Conservation (phyloP, 1,284 basidiomycete species). For the Moesziomyces parantarcticus region DNA sequence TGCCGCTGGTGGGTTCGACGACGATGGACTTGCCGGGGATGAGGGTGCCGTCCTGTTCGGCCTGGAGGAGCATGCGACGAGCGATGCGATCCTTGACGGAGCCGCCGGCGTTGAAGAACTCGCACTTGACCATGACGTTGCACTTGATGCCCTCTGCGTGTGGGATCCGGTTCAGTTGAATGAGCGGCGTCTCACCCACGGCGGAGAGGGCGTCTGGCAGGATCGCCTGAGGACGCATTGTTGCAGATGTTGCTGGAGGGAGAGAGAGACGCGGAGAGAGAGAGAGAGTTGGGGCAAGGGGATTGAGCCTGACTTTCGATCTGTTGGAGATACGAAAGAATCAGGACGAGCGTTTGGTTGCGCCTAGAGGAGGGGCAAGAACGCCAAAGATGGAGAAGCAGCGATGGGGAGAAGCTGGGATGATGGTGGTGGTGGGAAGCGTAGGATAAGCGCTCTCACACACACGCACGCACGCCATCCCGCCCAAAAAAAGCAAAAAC, state of each 20-base stretch:
- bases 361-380: constrained; percentile 37
- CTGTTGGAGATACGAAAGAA: constrained; percentile 53
- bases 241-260: constrained; percentile 2
- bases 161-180: constrained; percentile 85
- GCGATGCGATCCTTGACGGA: constrained; percentile 93
- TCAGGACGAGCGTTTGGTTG: constrained; percentile 40
- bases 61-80: constrained; percentile 88
- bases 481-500: too few relatives aligned
- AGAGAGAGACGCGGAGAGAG: constrained; percentile 5
- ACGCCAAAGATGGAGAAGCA: constrained; percentile 14
- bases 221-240: constrained; percentile 50
- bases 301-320: constrained; percentile 43
- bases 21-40: constrained; percentile 89
- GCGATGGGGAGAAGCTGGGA: constrained; percentile 8
- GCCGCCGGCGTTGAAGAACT: constrained; percentile 90
- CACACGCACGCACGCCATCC: too few relatives aligned
- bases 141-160: constrained; percentile 81
- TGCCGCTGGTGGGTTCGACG: constrained; percentile 88
- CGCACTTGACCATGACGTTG: constrained; percentile 91
- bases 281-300: constrained; percentile 11
- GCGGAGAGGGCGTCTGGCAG: constrained; percentile 76
- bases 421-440: constrained; percentile 23
- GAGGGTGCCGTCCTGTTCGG: constrained; percentile 86
- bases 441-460: too few relatives aligned
- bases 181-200: constrained; percentile 89